phyloP scores from a whole-genome alignment of 768 basidiomycete species.

The Lactarius hatsudake region DNA sequence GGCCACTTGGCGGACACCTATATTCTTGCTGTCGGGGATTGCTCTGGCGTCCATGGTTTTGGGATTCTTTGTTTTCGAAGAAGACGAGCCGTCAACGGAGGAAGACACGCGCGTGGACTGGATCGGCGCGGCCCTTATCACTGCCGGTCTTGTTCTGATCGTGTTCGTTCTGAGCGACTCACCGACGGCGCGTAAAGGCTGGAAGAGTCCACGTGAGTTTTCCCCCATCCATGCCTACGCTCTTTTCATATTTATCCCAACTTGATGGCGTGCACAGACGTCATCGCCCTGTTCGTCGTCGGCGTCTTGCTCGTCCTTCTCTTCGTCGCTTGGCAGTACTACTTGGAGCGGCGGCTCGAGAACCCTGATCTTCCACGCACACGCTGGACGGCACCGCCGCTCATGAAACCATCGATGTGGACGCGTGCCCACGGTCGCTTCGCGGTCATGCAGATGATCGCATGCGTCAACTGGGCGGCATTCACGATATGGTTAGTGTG shows the following conservation, averaged over 20 bases:
- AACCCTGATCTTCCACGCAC: slow-evolving; percentile 20
- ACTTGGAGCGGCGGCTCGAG: slow-evolving; percentile 45
- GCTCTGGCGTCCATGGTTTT: slow-evolving; percentile 49
- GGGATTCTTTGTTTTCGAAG: slow-evolving; percentile 57
- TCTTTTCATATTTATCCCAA: background rate
- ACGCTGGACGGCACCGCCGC: slow-evolving; percentile 50
- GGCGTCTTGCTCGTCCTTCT: slow-evolving; percentile 52
- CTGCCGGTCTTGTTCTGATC: slow-evolving; percentile 63
- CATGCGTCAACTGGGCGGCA: slow-evolving; percentile 59
- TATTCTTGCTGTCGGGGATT: slow-evolving; percentile 60
- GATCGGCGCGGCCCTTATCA: slow-evolving; percentile 67
- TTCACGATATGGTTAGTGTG: slow-evolving; percentile 57
- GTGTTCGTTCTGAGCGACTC: slow-evolving; percentile 74
- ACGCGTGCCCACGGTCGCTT: slow-evolving; percentile 58
- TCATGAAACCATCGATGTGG: slow-evolving; percentile 66
- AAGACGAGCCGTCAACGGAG: slow-evolving; percentile 43
- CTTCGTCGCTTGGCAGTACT: slow-evolving; percentile 67
- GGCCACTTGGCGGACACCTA: slow-evolving; percentile 63
- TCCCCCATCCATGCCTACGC: background rate
- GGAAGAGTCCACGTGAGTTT: slow-evolving; percentile 56
- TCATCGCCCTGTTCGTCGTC: slow-evolving; percentile 64
- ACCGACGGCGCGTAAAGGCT: slow-evolving; percentile 53
- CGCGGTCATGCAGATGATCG: slow-evolving; percentile 57
- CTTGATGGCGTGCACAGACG: slow-evolving; percentile 47
- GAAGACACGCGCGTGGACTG: slow-evolving; percentile 59